phyloP scores from a whole-genome alignment of 2,329 filamentous ascomycete species.

The Aspergillus sp. region DNA sequence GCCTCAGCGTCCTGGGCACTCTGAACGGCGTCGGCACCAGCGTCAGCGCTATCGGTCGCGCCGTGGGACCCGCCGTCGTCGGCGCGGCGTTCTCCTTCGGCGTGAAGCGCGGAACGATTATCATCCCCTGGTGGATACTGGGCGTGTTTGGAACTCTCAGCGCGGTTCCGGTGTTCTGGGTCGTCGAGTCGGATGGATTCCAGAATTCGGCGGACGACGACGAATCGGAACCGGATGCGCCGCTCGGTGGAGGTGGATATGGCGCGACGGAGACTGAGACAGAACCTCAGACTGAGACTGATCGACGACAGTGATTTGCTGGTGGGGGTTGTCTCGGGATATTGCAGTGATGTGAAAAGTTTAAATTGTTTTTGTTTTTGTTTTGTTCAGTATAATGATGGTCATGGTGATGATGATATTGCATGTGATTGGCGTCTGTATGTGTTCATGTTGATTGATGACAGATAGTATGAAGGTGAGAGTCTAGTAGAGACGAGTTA shows the following conservation, averaged over 20 bases:
- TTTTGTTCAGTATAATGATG: neutral
- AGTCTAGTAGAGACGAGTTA: neutral
- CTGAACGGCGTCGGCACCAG: constrained; percentile 89
- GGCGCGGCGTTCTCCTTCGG: constrained; percentile 76
- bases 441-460: neutral
- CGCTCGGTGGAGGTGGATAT: constrained; percentile 1
- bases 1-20: constrained; percentile 75
- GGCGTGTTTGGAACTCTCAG: constrained; percentile 62
- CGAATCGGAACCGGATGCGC: constrained; percentile 19
- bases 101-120: constrained; percentile 70
- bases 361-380: neutral
- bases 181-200: constrained; percentile 72
- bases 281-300: neutral
- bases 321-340: neutral
- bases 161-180: constrained; percentile 69
- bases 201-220: constrained; percentile 35
- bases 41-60: constrained; percentile 76
- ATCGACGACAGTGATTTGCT: neutral
- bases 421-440: neutral
- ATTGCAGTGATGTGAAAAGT: neutral
- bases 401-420: neutral
- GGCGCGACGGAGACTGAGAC: neutral
- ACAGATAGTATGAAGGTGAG: neutral
- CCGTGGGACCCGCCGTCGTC: constrained; percentile 71
- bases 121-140: constrained; percentile 81